Percentiles rank a stretch among this genome's conserved stretches.
Conservation (phyloP, 2,329 filamentous ascomycete genomes). For the Fusarium hostae region DNA sequence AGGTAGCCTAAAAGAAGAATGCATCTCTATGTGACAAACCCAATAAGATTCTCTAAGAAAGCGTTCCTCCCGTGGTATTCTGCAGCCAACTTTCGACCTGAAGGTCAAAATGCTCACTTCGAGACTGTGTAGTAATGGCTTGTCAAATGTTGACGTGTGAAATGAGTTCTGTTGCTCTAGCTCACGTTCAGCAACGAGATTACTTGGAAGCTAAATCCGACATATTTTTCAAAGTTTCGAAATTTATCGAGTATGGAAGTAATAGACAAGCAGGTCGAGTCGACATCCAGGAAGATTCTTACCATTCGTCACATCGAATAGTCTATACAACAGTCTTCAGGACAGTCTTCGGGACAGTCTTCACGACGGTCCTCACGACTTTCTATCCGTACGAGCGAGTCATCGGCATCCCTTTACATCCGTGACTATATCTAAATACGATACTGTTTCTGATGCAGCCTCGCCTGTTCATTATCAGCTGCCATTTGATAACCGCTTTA, state of each 20-base stretch:
- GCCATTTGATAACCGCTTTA: background rate
- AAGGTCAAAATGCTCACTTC: accelerated
- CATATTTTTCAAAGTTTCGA: too few species aligned
- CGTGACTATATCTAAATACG: background rate
- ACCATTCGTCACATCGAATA: too few species aligned
- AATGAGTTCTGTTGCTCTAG: background rate
- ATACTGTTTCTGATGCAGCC: accelerated
- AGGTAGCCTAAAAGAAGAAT: accelerated
- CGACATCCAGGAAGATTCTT: background rate
- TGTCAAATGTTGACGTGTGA: accelerated
- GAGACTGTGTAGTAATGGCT: background rate
- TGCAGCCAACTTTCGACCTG: background rate
- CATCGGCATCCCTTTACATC: too few species aligned
- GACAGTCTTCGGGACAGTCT: background rate
- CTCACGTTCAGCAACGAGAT: background rate
- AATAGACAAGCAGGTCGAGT: accelerated
- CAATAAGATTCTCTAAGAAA: background rate
- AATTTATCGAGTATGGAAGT: background rate
- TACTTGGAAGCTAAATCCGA: too few species aligned
- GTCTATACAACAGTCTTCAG: background rate
- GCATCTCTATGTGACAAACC: background rate
- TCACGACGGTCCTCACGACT: background rate
- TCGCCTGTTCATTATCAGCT: background rate
- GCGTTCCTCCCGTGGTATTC: accelerated
- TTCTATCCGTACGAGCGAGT: background rate